phyloP scores from a whole-genome alignment of 768 basidiomycete genomes.

The Agrocybe pediades region DNA sequence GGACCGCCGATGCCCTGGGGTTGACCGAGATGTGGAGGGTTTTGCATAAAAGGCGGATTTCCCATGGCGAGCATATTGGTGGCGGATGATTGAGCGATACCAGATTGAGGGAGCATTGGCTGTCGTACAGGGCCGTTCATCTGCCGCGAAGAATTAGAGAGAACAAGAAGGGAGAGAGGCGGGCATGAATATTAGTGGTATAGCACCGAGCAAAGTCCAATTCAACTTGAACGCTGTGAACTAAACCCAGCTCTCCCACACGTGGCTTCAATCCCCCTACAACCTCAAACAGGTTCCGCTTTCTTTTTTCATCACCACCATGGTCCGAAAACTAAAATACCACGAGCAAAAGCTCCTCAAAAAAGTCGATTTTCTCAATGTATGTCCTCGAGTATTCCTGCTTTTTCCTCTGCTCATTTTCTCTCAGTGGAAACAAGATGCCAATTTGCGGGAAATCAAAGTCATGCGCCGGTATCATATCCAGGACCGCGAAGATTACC shows the following conservation, averaged over 20 bases:
- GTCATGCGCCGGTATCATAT: slow-evolving; percentile 96
- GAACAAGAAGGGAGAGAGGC: slow-evolving; percentile 15
- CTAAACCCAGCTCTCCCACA: slow-evolving; percentile 29
- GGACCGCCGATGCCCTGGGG: slow-evolving; percentile 32
- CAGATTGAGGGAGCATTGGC: slow-evolving; percentile 49
- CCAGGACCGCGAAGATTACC: slow-evolving; percentile 92
- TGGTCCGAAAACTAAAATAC: slow-evolving; percentile 94
- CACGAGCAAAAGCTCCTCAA: slow-evolving; percentile 95
- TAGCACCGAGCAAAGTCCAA: not conserved
- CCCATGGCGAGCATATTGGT: slow-evolving; percentile 35
- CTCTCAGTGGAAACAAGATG: slow-evolving; percentile 93
- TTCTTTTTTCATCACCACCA: slow-evolving; percentile 25
- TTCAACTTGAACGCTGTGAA: slow-evolving; percentile 27
- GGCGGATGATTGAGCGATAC: slow-evolving; percentile 37
- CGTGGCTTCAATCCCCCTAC: slow-evolving; percentile 33
- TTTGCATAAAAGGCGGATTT: slow-evolving; percentile 34
- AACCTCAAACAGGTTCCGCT: slow-evolving; percentile 15
- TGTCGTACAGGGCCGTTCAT: slow-evolving; percentile 53
- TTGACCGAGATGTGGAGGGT: slow-evolving; percentile 40
- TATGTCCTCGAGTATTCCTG: slow-evolving; percentile 34
- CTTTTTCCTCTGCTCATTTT: slow-evolving; percentile 7
- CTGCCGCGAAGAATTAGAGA: slow-evolving; percentile 14
- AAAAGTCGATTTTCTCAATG: slow-evolving; percentile 96
- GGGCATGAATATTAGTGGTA: not conserved
- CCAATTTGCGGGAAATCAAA: slow-evolving; percentile 85